Percentiles rank a stretch among this genome's conserved stretches.
phyloP scores from a whole-genome alignment of 208 protist species.

The Naegleria lovaniensis region DNA sequence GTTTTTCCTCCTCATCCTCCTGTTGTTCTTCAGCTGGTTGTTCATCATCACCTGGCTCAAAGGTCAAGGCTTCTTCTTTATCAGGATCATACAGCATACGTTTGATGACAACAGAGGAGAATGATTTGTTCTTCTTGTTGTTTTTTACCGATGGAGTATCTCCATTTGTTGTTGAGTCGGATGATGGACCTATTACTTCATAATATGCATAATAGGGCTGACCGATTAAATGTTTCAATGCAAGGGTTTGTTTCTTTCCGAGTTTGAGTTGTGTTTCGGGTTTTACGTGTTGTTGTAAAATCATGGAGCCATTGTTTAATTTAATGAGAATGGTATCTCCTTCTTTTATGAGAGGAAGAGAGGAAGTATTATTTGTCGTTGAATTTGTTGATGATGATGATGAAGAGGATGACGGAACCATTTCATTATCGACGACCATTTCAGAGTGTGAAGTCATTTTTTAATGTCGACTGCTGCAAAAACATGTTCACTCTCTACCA shows the following conservation, averaged over 20 bases:
- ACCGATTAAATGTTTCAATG: neutral
- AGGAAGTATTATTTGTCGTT: too few species aligned
- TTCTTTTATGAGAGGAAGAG: neutral
- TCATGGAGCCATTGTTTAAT: neutral
- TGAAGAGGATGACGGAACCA: too few species aligned
- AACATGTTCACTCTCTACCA: too few species aligned
- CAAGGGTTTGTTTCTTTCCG: neutral
- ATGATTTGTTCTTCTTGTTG: neutral
- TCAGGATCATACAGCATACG: neutral
- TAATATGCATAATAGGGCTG: neutral
- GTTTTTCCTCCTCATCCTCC: neutral
- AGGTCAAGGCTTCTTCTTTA: neutral
- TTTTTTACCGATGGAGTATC: neutral
- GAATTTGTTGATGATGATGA: too few species aligned
- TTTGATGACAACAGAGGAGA: neutral
- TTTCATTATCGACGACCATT: too few species aligned
- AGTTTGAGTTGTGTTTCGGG: neutral
- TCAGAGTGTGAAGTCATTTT: too few species aligned
- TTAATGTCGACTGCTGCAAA: too few species aligned
- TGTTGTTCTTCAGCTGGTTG: neutral
- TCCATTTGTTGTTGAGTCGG: too few species aligned
- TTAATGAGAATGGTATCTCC: neutral
- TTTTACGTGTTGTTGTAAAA: neutral
- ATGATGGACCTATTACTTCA: neutral
- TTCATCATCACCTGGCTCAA: neutral